Percentiles rank a stretch among this genome's conserved stretches.
Conservation (phyloP, 2,329 filamentous ascomycete genomes). For the Chrysoporthe cubensis region DNA sequence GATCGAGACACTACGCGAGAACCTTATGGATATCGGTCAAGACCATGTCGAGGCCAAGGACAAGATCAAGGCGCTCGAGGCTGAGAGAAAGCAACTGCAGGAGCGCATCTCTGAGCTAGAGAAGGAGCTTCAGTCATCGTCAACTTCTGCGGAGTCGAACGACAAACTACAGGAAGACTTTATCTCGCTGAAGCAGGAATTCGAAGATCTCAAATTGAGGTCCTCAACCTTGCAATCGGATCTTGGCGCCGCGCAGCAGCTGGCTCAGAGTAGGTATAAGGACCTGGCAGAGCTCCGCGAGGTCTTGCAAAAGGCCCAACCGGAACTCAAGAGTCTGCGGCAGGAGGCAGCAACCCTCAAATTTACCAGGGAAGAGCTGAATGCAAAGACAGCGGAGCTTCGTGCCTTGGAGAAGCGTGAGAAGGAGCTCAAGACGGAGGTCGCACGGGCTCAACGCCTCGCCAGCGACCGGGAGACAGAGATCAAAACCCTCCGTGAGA, state of each 20-base stretch:
- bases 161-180: conserved; percentile 66
- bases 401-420: conserved; percentile 80
- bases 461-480: conserved; percentile 76
- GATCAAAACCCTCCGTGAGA: conserved; percentile 77
- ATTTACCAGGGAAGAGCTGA: conserved; percentile 74
- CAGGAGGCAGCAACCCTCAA: conserved; percentile 78
- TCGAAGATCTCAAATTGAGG: conserved; percentile 72
- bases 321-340: conserved; percentile 79
- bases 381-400: conserved; percentile 61
- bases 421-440: conserved; percentile 77
- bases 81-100: conserved; percentile 69
- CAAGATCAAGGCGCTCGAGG: conserved; percentile 70
- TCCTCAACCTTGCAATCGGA: conserved; percentile 76
- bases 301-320: conserved; percentile 80
- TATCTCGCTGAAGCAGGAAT: conserved; percentile 55
- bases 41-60: conserved; percentile 85
- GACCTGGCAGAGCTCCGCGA: conserved; percentile 82
- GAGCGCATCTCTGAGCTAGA: conserved; percentile 70
- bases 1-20: conserved; percentile 81
- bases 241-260: conserved; percentile 80
- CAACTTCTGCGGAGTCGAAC: conserved; percentile 46
- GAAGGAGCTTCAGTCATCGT: conserved; percentile 61
- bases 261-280: conserved; percentile 86
- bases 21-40: conserved; percentile 76
- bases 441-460: conserved; percentile 70